Percentiles rank a stretch among this genome's conserved stretches.
Conservation (phyloP, 78 protist species). For the Dictyostelium purpureum region DNA sequence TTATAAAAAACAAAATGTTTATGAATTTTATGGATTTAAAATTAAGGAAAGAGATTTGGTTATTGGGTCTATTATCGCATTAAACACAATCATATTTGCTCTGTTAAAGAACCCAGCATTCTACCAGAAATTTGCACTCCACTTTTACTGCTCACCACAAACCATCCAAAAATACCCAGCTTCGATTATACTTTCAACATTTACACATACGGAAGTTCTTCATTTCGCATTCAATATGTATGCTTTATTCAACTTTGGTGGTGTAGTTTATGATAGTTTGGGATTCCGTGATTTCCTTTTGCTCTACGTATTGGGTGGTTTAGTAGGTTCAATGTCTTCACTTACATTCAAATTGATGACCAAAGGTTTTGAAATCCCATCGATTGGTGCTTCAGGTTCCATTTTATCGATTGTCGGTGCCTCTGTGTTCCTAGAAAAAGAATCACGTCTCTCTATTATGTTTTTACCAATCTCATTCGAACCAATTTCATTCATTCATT, state of each 20-base stretch:
- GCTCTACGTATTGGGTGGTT: conserved; percentile 48
- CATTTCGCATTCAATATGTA: conserved; percentile 55
- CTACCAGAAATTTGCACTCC: not conserved
- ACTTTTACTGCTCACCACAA: conserved; percentile 28
- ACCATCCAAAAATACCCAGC: conserved; percentile 8
- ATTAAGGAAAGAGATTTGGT: not conserved
- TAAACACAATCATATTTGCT: not conserved
- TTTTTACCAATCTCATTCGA: conserved; percentile 15
- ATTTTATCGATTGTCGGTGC: conserved; percentile 12
- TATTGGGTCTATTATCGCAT: conserved; percentile 11
- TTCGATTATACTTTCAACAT: conserved; percentile 29
- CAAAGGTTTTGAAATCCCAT: not conserved
- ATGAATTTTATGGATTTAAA: not conserved
- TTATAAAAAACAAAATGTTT: not conserved
- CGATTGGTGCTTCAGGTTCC: conserved; percentile 63
- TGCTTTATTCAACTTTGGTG: conserved; percentile 35
- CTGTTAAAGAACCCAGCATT: conserved; percentile 9
- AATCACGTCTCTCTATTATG: conserved; percentile 3
- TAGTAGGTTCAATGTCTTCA: conserved; percentile 53
- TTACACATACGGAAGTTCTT: conserved; percentile 27
- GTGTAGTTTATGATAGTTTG: conserved; percentile 30
- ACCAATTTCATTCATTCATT: not conserved
- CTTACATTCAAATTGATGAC: conserved; percentile 1
- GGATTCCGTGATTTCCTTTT: conserved; percentile 4
- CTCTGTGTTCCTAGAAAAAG: not conserved